Base-by-base conservation (phyloP, 1,284 basidiomycete species). In the Tylopilus sp. region DNA sequence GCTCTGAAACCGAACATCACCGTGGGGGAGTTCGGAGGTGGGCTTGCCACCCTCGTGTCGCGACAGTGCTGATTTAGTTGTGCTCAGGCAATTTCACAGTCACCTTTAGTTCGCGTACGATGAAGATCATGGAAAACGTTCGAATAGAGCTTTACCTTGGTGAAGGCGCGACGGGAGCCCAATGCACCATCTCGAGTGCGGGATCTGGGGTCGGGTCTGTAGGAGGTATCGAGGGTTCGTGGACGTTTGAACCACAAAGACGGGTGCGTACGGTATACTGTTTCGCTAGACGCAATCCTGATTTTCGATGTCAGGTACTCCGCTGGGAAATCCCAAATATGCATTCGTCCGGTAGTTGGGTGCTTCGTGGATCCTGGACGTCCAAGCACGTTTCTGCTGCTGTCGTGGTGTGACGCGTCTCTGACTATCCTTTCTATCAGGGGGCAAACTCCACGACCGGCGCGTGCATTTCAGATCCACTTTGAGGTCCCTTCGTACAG, bases 251-350 rank as follows among this genome's bases (percentile, higher is more conserved):
- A 65, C 80, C 85, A 1, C 80, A 77, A 62, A 85, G 79, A 52
- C 80, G 78, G 69, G 89, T 88, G 56, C 20, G 66, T 32, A 2
- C 5, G 2, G 9, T 39, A 28, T 7, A 46, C 17, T 39, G 26
- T 53, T 15, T 15, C n/a, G 19, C 14, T 22, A n/a, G 15, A 13
- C 14, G 6, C 19, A 7, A 31, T 41, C 7, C 5, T 25, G 22
- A 37, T 7, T n/a, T 14, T 28, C 26, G 20, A 52, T 48, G 3
- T 24, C 58, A 90, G 88, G 73, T 80, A 6, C 70, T 95, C 50
- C 77, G 80, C 56, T 95, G 92, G 92, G 83, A 86, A 52, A 83
- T 94, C 48, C 77, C 82, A 6, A 80, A 77, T n/a, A 76, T 89
- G 20, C 76, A 82, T 9, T 81, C 88, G 8, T 85, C 84, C 1